phyloP scores from a whole-genome alignment of 2,329 filamentous ascomycete genomes.

The Leptographium procerum region DNA sequence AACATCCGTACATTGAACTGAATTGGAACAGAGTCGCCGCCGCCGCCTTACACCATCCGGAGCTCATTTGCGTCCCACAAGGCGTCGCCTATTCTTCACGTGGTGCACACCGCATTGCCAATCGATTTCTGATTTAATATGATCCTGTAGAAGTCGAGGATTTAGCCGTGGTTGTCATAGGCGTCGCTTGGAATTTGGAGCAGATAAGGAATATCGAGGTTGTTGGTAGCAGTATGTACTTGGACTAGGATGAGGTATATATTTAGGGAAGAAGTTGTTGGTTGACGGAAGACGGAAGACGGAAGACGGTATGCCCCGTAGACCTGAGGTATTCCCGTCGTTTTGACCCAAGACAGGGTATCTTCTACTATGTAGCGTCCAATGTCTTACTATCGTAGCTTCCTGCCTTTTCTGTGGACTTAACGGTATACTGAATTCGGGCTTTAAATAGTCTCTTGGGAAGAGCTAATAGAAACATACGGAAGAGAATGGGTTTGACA shows the following conservation, averaged over 20 bases:
- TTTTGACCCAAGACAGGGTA: too few relatives aligned
- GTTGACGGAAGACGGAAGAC: too few relatives aligned
- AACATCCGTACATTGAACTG: conserved; percentile 41
- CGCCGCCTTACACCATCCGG: conserved; percentile 47
- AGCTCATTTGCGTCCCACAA: conserved; percentile 38
- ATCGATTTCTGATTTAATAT: conserved; percentile 39
- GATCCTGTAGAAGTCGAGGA: conserved; percentile 37
- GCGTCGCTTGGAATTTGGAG: too few relatives aligned
- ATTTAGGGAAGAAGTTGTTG: too few relatives aligned
- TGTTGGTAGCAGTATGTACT: conserved; percentile 22
- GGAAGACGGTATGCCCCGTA: too few relatives aligned
- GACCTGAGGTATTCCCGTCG: too few relatives aligned
- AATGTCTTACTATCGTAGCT: neutral
- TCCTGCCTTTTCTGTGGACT: neutral
- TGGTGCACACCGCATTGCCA: conserved; percentile 44
- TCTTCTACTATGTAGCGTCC: too few relatives aligned
- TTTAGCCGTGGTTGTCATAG: conserved; percentile 37
- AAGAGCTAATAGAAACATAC: neutral
- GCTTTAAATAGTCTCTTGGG: neutral
- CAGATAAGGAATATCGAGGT: conserved; percentile 32
- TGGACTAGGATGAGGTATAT: too few relatives aligned
- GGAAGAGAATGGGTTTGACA: neutral
- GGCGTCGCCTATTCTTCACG: conserved; percentile 37
- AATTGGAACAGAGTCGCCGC: conserved; percentile 39
- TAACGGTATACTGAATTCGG: neutral